Base-by-base conservation (phyloP, 2,329 filamentous ascomycete genomes). In the Lachnellula occidentalis region DNA sequence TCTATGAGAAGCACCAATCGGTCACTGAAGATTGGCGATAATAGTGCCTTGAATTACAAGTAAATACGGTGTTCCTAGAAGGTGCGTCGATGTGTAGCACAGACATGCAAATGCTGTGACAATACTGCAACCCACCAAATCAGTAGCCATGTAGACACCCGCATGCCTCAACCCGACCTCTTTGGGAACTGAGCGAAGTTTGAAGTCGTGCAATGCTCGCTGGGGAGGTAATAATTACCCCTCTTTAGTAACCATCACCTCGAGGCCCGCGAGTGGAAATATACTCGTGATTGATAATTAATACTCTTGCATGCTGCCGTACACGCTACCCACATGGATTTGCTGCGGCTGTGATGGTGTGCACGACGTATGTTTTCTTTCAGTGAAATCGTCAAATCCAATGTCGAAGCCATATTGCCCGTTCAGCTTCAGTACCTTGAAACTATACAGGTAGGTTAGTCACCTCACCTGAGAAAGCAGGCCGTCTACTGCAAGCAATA, bases 351-450 rank as follows among this genome's bases (percentile, higher is more conserved):
- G 50, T 48, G n/a, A 45, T 12, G 36, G 36, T 50, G 50, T 53
- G 51, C 52, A 48, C 51, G n/a, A 49, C 43, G 12, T 31, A 9
- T 31, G 2, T 43, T 51, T 42, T 15, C 45, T 27, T 50, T 8
- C 3, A 51, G 22, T 21, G 31, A 39, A 47, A 50, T 50, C 42
- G 46, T 72, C 67, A 91, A 48, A 82, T 74, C 90, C 90, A 96
- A 66, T 90, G 92, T 63, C 80, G 82, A 5, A 76, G 79, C 91
- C 92, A 96, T 45, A 88, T 72, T 36, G 74, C 73, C 66, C 83
- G 85, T 61, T 90, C 84, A 34, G 86, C 82, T 50, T 82, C 78
- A 1, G 78, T 62, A 41, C 63, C 62, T 36, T 62, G 43, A 43
- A 68, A 66, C 65, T 68, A 54, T 55, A 34, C 17, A 43, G 34